A percentile compares a stretch with the other conserved stretches of the same genome.
phyloP scores from a whole-genome alignment of 306 rosid genomes.

The Hylodesmum podocarpum region DNA sequence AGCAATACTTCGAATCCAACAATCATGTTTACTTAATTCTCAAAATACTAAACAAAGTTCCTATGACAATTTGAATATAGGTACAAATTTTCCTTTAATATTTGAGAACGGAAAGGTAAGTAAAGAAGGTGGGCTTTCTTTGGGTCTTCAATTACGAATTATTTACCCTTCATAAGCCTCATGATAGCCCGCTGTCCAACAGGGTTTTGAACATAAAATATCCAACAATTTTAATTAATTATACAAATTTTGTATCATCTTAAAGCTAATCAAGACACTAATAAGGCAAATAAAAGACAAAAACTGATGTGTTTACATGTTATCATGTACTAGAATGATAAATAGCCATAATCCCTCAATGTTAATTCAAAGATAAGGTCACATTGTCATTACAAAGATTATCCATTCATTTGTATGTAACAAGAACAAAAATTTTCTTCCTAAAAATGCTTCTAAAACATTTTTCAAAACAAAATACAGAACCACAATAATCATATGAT shows the following conservation, averaged over 20 bases:
- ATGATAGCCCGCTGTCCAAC: slow-evolving; percentile 41
- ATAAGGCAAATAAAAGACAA: not conserved
- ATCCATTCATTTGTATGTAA: not conserved
- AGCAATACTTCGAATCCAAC: slow-evolving; percentile 53
- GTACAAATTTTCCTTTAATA: slow-evolving; percentile 68
- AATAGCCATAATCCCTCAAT: not conserved
- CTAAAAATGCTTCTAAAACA: not conserved
- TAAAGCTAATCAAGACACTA: not conserved
- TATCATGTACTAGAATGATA: not conserved
- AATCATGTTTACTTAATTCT: slow-evolving; percentile 59
- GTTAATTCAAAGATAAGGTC: not conserved
- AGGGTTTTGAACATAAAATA: not conserved
- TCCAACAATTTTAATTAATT: not conserved
- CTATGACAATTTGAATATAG: slow-evolving; percentile 61
- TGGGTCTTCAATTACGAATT: slow-evolving; percentile 62
- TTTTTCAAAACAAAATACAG: not conserved
- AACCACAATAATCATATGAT: slow-evolving; percentile 6
- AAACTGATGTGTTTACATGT: not conserved
- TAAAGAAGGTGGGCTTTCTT: slow-evolving; percentile 82
- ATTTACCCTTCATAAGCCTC: slow-evolving; percentile 63
- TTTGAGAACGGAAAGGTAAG: slow-evolving; percentile 91
- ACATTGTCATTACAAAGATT: not conserved
- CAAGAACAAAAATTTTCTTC: not conserved
- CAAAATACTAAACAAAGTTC: slow-evolving; percentile 58
- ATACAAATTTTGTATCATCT: not conserved